Evolutionary conservation across 441 rosid genomes (phyloP).

Genomic region (Syzygium syzygioides): DNA sequence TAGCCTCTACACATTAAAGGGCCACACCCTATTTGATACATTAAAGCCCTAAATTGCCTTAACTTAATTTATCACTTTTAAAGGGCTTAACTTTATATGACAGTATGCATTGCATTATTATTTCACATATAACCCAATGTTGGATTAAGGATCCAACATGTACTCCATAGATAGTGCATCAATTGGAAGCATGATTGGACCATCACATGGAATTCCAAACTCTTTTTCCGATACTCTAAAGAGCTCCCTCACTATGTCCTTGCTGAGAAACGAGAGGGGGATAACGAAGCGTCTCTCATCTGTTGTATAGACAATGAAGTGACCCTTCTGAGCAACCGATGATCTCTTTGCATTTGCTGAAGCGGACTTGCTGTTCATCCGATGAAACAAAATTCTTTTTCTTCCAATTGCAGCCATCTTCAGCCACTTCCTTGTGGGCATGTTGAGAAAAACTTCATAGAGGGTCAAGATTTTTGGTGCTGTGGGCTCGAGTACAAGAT

Average conservation of each 20-base stretch:
- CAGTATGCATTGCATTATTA: too few species aligned
- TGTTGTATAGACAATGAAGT: conserved; percentile 3
- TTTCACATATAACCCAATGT: too few species aligned
- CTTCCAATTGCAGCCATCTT: conserved; percentile 1
- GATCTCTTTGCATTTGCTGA: neutral
- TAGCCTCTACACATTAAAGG: too few species aligned
- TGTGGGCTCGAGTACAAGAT: neutral
- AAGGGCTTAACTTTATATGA: too few species aligned
- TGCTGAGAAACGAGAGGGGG: neutral
- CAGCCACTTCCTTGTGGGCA: conserved; percentile 5
- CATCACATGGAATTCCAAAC: neutral
- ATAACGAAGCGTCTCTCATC: neutral
- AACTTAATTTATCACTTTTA: too few species aligned
- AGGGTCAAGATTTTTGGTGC: neutral
- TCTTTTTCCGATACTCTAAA: neutral
- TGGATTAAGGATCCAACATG: too few species aligned
- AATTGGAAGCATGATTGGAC: neutral
- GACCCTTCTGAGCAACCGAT: neutral
- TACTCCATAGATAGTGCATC: neutral
- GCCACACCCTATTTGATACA: too few species aligned
- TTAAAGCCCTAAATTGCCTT: too few species aligned
- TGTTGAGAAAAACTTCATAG: neutral
- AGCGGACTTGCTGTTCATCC: neutral
- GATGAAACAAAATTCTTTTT: neutral
- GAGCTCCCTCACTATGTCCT: neutral